Evolutionary conservation across 202 grass and related monocot genomes (phyloP).

Genomic region (Setaria italica): DNA sequence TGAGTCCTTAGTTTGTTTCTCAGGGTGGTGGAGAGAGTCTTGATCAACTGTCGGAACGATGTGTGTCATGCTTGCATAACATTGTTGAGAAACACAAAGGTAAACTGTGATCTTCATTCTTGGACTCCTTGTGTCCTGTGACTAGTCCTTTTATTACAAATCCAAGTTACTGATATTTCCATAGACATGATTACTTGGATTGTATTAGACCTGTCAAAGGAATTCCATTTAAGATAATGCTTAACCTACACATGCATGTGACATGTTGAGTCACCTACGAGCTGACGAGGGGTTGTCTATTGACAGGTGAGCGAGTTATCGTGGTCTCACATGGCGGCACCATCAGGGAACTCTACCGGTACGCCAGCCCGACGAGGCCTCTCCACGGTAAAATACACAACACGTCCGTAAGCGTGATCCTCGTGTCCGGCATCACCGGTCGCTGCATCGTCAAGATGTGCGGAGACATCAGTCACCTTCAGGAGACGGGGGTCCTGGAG

Average conservation of each 20-base stretch:
- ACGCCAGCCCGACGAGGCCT: slow-evolving; percentile 50
- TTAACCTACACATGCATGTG: not conserved
- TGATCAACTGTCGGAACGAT: slow-evolving; percentile 76
- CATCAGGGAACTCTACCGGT: slow-evolving; percentile 76
- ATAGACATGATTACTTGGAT: not conserved
- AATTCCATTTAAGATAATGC: slow-evolving; percentile 1
- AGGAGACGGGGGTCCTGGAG: slow-evolving; percentile 60
- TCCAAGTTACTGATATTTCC: not conserved
- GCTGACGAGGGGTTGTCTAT: not conserved
- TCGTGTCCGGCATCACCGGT: slow-evolving; percentile 62
- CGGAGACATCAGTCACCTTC: slow-evolving; percentile 74
- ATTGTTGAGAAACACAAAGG: slow-evolving; percentile 87
- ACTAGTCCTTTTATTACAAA: not conserved
- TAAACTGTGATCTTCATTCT: slow-evolving; percentile 44
- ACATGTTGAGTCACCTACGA: not conserved
- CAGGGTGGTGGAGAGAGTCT: slow-evolving; percentile 97
- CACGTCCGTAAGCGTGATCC: slow-evolving; percentile 73
- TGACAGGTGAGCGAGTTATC: slow-evolving; percentile 81
- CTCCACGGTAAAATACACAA: slow-evolving; percentile 68
- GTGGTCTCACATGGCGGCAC: slow-evolving; percentile 82
- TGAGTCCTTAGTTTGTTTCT: slow-evolving; percentile 33
- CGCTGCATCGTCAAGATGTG: slow-evolving; percentile 75
- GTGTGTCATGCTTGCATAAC: slow-evolving; percentile 67
- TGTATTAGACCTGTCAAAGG: not conserved
- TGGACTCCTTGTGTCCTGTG: not conserved